Evolutionary conservation across 1,284 basidiomycete species (phyloP), one percentile per base, ranked within the genome.

Genomic region (Ganoderma sinense): DNA sequence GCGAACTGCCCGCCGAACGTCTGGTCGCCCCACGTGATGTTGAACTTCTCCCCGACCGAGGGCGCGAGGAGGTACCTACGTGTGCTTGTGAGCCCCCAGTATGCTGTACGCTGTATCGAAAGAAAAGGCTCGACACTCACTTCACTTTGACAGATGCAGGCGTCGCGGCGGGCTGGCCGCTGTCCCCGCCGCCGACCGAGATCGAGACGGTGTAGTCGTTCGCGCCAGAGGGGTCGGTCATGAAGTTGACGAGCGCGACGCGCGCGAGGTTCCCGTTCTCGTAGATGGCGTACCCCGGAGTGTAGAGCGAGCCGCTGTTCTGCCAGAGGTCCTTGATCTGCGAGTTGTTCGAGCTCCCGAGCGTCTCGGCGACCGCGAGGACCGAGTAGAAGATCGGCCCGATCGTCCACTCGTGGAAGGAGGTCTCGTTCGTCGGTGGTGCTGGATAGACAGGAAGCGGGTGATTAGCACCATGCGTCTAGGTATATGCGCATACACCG

Each of bases 1-100:
- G 82, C 79, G 77, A 91, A 93, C 48, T 81, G 82, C 20, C 79
- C 80, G 18, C 92, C 92, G 68, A 94, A 86, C 0, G 90, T 92
- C 85, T 94, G 89, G 1, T 86, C 86, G 39, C 87, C 89, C 93
- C 93, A 95, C 0, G 89, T 92, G 74, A 93, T 89, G 78, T 93
- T 91, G 71, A 83, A 84, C 76, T 92, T 93, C 71, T 89, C 86
- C 4, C 87, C 82, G 2, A 93, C 89, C 0, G 80, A 86, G 0
- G 80, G 75, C 14, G 90, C 86, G 4, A 78, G 72, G 45, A 92
- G 83, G 75, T 89, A 88, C 75, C 86, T 88, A 65, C 16, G n/a
- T 7, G 8, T 11, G 5, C 26, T 6, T 23, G 43, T 48, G 1
- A 31, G 29, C 41, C 29, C n/a, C n/a, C 16, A n/a, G n/a, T 0